Base-by-base conservation (phyloP, 345 rosid species). In the Pistacia atlantica region DNA sequence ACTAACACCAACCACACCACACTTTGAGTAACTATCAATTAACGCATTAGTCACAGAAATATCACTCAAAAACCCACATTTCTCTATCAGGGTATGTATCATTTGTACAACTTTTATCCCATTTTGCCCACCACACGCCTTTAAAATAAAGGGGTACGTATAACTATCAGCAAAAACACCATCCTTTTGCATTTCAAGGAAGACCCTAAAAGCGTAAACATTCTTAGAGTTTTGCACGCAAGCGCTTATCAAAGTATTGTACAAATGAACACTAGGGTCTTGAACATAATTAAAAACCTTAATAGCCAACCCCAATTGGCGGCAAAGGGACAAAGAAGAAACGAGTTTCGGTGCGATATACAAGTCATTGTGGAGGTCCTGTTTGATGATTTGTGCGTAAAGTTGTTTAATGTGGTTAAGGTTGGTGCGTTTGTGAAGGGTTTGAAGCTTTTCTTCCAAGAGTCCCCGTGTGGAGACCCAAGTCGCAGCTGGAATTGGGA, bases 1-100 rank as follows among this genome's bases (percentile, higher is more conserved):
- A 51, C 70, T 54, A 77, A 95, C 77, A 59, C 98, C 97, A 68
- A 59, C 55, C 9, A 58, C 84, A 35, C 97, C 97, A 74, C 97
- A 95, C 80, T 81, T 90, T 0, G 82, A 90, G 70, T 95, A 95
- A 77, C 90, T 84, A 87, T 90, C 98, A 35, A 95, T 90, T 20
- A 95, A 82, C 4, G 98, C 84, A 78, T 95, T 95, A 58, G 98
- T 97, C 65, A 93, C 93, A 76, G 87, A 93, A 1, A 91, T 79
- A 87, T 95, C 98, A 57, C 81, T 80, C 10, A 76, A 83, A 89
- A 93, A 89, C 33, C 94, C 95, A 25, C 73, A 80, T 78, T 95
- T 95, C 75, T 86, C 91, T 6, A 93, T 80, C 45, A 86, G 91
- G 78, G 81, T 65, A 84, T 95, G 98, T 2, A 95, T 77, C 95